Evolutionary conservation across 345 rosid species (phyloP).

Genomic region (Balakata baccata): DNA sequence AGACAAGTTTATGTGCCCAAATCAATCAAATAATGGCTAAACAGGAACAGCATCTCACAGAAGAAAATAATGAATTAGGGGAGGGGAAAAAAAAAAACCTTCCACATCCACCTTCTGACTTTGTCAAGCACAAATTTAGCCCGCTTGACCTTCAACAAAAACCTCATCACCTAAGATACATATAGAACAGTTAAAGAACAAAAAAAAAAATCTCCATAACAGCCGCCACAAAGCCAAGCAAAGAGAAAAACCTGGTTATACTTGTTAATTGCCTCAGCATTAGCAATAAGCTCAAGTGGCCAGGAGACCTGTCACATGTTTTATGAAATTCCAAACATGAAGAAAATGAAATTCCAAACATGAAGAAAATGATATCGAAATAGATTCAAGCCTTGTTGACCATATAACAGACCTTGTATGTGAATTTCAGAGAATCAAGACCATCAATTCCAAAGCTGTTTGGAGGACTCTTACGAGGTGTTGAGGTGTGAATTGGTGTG

Average conservation of each 20-base stretch:
- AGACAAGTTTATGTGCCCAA: constrained; percentile 5
- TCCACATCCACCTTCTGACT: constrained; percentile 99
- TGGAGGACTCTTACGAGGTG: constrained; percentile 45
- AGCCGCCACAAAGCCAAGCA: constrained; percentile 22
- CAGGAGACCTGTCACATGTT: constrained; percentile 68
- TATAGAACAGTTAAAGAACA: constrained; percentile 26
- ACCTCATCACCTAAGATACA: constrained; percentile 75
- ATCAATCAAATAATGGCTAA: neutral
- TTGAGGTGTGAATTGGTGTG: constrained; percentile 38
- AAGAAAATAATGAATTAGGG: constrained; percentile 1
- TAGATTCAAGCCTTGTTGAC: constrained; percentile 14
- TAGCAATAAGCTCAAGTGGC: constrained; percentile 98
- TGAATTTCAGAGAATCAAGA: constrained; percentile 72
- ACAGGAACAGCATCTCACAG: neutral
- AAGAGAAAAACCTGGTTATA: constrained; percentile 74
- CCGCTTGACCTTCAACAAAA: constrained; percentile 92
- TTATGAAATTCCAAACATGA: constrained; percentile 12
- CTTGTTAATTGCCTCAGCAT: constrained; percentile 80
- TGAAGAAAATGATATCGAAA: constrained; percentile 11
- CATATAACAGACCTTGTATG: constrained; percentile 60
- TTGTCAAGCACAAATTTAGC: constrained; percentile 95
- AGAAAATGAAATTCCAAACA: too few species aligned
- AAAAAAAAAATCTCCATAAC: constrained; percentile 15
- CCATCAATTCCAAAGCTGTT: constrained; percentile 68
- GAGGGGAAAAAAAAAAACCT: constrained; percentile 44